Conservation (phyloP, 176 grass and related monocot species). For the Oryza glaberrima region DNA sequence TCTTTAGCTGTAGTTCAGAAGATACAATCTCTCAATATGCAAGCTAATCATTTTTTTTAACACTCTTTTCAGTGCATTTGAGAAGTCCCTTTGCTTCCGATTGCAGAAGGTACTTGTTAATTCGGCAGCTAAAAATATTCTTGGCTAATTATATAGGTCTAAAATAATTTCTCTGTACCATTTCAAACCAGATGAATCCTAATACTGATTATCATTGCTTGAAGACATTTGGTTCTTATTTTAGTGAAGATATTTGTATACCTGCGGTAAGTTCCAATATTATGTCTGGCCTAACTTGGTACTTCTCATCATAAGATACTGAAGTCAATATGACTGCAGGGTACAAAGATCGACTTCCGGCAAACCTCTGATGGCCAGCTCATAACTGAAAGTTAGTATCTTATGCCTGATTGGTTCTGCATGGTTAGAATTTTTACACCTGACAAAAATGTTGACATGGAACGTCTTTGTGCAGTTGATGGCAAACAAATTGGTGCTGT, state of each 20-base stretch:
- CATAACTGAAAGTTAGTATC: slow-evolving; percentile 86
- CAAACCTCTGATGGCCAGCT: slow-evolving; percentile 86
- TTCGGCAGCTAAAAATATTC: slow-evolving; percentile 14
- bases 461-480: slow-evolving; percentile 66
- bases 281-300: neutral
- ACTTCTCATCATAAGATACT: neutral
- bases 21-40: slow-evolving; percentile 1
- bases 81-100: slow-evolving; percentile 71
- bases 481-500: slow-evolving; percentile 84
- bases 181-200: slow-evolving; percentile 77
- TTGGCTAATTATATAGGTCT: slow-evolving; percentile 5
- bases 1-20: slow-evolving; percentile 16
- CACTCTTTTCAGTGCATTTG: slow-evolving; percentile 68
- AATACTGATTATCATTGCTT: slow-evolving; percentile 77
- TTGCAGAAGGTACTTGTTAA: slow-evolving; percentile 71
- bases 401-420: neutral
- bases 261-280: slow-evolving; percentile 60
- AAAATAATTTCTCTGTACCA: slow-evolving; percentile 9
- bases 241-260: slow-evolving; percentile 86
- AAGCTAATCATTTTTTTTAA: slow-evolving; percentile 27
- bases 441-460: slow-evolving; percentile 22
- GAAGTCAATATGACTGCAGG: slow-evolving; percentile 63
- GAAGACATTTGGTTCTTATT: slow-evolving; percentile 81
- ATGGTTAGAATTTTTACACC: slow-evolving; percentile 6
- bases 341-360: slow-evolving; percentile 89